Conservation (phyloP, 2,329 filamentous ascomycete species). For the Sordariomycetes sp. region DNA sequence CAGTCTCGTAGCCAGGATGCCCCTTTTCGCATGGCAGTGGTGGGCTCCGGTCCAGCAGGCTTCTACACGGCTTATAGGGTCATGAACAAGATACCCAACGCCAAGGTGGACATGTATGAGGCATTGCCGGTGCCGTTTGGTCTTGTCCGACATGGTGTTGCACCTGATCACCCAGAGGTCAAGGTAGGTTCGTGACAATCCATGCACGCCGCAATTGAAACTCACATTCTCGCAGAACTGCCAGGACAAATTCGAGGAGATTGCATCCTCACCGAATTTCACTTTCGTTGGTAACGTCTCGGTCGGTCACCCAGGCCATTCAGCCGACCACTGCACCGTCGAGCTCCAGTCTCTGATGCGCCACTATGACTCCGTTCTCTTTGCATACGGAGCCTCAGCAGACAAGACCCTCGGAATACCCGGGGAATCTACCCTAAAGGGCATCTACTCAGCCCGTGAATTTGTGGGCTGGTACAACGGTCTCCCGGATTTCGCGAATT, state of each 20-base stretch:
- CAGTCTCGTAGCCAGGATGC: constrained; percentile 25
- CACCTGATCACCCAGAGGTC: constrained; percentile 97
- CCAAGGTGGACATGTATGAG: constrained; percentile 91
- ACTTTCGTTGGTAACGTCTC: constrained; percentile 86
- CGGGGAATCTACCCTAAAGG: constrained; percentile 63
- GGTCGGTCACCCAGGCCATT: constrained; percentile 46
- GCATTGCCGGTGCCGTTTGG: constrained; percentile 87
- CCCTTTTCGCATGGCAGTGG: constrained; percentile 71
- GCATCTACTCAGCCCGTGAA: constrained; percentile 78
- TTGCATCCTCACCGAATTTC: constrained; percentile 74
- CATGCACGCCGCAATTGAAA: background rate
- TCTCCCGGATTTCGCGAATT: constrained; percentile 66
- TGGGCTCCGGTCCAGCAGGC: constrained; percentile 90
- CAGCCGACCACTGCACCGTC: constrained; percentile 38
- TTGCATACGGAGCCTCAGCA: constrained; percentile 84
- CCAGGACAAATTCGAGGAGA: constrained; percentile 84
- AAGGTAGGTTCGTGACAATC: constrained; percentile 76
- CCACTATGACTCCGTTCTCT: constrained; percentile 86
- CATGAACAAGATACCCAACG: constrained; percentile 63
- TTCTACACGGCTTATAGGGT: constrained; percentile 90
- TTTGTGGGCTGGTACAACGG: constrained; percentile 99
- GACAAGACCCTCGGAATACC: constrained; percentile 72
- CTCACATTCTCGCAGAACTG: constrained; percentile 59
- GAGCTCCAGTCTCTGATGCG: constrained; percentile 60
- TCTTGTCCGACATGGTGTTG: constrained; percentile 86